A percentile compares a stretch with the other conserved stretches of the same genome.
phyloP scores from a whole-genome alignment of 2,329 filamentous ascomycete genomes.

The Hymenoscyphus fructigenus region DNA sequence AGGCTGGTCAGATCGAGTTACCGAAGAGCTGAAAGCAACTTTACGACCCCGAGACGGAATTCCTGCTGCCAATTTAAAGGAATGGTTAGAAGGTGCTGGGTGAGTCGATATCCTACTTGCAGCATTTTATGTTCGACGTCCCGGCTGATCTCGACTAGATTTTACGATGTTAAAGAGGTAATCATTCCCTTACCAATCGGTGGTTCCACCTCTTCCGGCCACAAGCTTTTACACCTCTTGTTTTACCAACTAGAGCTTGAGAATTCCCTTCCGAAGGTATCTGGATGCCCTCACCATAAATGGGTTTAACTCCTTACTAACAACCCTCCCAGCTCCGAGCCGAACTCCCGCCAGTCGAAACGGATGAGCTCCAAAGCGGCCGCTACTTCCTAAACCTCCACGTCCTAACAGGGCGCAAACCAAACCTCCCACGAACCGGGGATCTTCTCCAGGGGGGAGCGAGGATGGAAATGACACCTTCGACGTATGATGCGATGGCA shows the following conservation, averaged over 20 bases:
- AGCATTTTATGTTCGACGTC: not conserved
- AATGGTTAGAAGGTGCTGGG: slow-evolving; percentile 35
- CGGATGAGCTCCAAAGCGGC: slow-evolving; percentile 23
- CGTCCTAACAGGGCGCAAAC: slow-evolving; percentile 35
- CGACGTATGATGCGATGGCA: slow-evolving; percentile 33
- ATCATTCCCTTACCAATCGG: slow-evolving; percentile 32
- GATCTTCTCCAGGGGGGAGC: slow-evolving; percentile 31
- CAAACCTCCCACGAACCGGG: slow-evolving; percentile 27
- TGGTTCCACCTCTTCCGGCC: slow-evolving; percentile 18
- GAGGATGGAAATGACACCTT: slow-evolving; percentile 32
- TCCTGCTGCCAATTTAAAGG: slow-evolving; percentile 31
- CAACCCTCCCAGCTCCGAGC: slow-evolving; percentile 24
- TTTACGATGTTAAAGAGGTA: slow-evolving; percentile 34
- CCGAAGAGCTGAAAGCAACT: slow-evolving; percentile 27
- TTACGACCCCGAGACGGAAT: slow-evolving; percentile 32
- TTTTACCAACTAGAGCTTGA: slow-evolving; percentile 26
- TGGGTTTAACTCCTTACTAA: not conserved
- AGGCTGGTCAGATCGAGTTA: slow-evolving; percentile 32
- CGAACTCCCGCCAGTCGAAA: slow-evolving; percentile 22
- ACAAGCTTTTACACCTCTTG: slow-evolving; percentile 27
- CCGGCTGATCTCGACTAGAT: slow-evolving; percentile 25
- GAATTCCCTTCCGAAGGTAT: slow-evolving; percentile 28
- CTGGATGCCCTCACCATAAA: not conserved
- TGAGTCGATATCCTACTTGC: slow-evolving; percentile 18
- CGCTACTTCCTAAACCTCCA: slow-evolving; percentile 32